Evolutionary conservation across 225 moss, liverwort and hornwort species (phyloP).

Genomic region (Polytrichum commune): DNA sequence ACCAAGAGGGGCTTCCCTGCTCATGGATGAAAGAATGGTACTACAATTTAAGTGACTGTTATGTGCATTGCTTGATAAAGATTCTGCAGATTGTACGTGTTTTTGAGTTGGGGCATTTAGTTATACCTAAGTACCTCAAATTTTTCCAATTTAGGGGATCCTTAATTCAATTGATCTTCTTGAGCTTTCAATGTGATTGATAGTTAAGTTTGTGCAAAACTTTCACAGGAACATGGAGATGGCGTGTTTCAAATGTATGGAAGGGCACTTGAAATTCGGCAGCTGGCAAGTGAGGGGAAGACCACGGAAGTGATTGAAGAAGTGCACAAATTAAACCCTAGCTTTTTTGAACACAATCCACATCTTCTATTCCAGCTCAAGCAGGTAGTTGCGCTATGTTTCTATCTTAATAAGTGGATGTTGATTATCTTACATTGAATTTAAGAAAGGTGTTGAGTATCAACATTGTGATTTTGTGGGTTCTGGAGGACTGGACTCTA

Average conservation of each 20-base stretch:
- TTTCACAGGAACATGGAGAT: slow-evolving; percentile 52
- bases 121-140: not conserved
- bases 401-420: too few species aligned
- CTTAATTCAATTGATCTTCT: not conserved
- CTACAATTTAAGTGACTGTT: slow-evolving; percentile 2
- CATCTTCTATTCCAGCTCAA: slow-evolving; percentile 74
- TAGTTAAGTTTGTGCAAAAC: slow-evolving; percentile 4
- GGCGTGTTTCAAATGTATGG: slow-evolving; percentile 50
- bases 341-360: slow-evolving; percentile 69
- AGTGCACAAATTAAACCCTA: slow-evolving; percentile 57
- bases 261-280: slow-evolving; percentile 61
- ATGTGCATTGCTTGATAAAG: not conserved
- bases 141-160: not conserved
- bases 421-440: too few species aligned
- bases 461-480: too few species aligned
- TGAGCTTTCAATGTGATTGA: not conserved
- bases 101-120: slow-evolving; percentile 9
- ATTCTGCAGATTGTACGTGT: not conserved
- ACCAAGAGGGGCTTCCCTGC: slow-evolving; percentile 23
- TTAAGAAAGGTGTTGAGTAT: too few species aligned
- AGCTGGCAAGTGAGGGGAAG: slow-evolving; percentile 70
- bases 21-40: slow-evolving; percentile 38
- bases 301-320: slow-evolving; percentile 60
- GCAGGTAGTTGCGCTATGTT: slow-evolving; percentile 37
- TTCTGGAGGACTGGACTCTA: too few species aligned